phyloP scores from a whole-genome alignment of 1,284 basidiomycete species.

The Trametes polyzona region DNA sequence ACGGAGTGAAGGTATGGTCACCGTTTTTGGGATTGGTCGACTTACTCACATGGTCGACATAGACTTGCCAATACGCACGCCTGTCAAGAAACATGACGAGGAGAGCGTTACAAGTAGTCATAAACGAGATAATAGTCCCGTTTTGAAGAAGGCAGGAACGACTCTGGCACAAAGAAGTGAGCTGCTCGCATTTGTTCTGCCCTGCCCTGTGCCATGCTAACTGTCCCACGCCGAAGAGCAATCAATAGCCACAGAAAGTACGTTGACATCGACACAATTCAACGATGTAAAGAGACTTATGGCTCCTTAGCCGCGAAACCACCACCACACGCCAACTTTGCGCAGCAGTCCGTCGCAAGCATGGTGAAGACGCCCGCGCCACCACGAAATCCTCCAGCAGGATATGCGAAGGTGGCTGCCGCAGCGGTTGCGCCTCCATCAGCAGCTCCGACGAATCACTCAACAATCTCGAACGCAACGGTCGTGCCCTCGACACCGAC shows the following conservation, averaged over 20 bases:
- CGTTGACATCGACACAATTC: constrained; percentile 24
- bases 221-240: constrained; percentile 40
- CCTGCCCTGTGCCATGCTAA: not conserved
- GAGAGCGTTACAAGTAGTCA: constrained; percentile 71
- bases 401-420: constrained; percentile 91
- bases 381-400: constrained; percentile 52
- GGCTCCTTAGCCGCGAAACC: constrained; percentile 59
- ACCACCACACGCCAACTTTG: constrained; percentile 81
- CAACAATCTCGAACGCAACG: constrained; percentile 43
- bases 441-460: constrained; percentile 31
- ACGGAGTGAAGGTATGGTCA: constrained; percentile 63
- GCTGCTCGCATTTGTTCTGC: too few species aligned
- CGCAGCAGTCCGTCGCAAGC: constrained; percentile 80
- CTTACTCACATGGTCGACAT: constrained; percentile 9
- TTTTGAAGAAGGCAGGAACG: constrained; percentile 72
- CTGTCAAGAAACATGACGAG: constrained; percentile 77
- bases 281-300: constrained; percentile 13
- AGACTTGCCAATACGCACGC: constrained; percentile 63
- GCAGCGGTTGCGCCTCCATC: constrained; percentile 68
- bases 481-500: constrained; percentile 39
- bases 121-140: constrained; percentile 76
- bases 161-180: constrained; percentile 69
- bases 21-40: not conserved
- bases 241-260: constrained; percentile 53
- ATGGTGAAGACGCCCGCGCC: constrained; percentile 73